phyloP scores from a whole-genome alignment of 1,284 basidiomycete genomes.

The Puccinia horiana region DNA sequence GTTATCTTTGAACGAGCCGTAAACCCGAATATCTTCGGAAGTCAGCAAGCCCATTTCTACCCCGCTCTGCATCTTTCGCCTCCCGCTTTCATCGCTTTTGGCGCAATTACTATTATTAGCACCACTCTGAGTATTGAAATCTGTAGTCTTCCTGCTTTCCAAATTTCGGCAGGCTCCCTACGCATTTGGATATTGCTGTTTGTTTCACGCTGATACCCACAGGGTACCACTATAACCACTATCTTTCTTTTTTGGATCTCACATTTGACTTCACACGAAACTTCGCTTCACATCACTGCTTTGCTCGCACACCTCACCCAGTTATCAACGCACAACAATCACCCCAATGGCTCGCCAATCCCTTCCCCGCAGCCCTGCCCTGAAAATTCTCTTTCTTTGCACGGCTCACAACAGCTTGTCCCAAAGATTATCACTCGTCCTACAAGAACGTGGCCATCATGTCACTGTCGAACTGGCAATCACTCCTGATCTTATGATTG shows the following conservation, averaged over 20 bases:
- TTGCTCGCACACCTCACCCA: background rate
- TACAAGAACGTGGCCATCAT: conserved; percentile 58
- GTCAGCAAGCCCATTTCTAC: background rate
- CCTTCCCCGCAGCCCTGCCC: background rate
- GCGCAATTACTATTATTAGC: background rate
- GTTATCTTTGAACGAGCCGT: background rate
- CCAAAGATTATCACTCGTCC: conserved; percentile 59
- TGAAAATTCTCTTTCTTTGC: conserved; percentile 59
- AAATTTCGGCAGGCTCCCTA: background rate
- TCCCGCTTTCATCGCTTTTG: background rate
- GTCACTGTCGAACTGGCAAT: conserved; percentile 60
- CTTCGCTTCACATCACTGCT: background rate
- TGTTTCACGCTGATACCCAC: background rate
- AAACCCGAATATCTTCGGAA: background rate
- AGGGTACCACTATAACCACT: background rate
- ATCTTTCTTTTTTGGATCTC: background rate
- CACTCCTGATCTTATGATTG: conserved; percentile 59
- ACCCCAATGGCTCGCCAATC: background rate
- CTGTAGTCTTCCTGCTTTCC: background rate
- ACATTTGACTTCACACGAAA: background rate
- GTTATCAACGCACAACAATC: background rate
- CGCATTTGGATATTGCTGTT: background rate
- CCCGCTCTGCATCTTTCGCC: background rate
- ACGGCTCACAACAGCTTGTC: conserved; percentile 62
- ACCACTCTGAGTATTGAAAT: background rate